Conservation (phyloP, 495 filamentous ascomycete species). For the Penicillium silybi region DNA sequence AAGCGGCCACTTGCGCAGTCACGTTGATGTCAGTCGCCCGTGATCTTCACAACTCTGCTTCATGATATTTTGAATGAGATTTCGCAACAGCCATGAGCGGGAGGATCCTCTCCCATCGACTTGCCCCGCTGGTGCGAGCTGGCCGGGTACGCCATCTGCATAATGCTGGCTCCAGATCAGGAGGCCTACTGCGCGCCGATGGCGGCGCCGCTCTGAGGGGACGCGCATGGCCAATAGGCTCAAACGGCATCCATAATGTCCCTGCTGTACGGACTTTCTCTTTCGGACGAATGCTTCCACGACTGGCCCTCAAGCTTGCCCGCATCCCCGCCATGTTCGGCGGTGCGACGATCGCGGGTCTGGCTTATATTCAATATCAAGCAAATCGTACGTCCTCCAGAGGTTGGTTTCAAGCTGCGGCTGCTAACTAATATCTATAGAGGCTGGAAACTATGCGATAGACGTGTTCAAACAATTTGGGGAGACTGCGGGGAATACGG, state of each 20-base stretch:
- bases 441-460: conserved; percentile 85
- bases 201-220: conserved; percentile 55
- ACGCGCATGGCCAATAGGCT: conserved; percentile 68
- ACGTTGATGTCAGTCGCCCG: conserved; percentile 32
- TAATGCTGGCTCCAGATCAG: conserved; percentile 55
- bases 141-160: conserved; percentile 63
- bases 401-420: neutral
- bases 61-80: conserved; percentile 36
- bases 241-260: conserved; percentile 78
- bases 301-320: conserved; percentile 80
- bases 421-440: conserved; percentile 41
- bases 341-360: conserved; percentile 75
- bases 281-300: conserved; percentile 81
- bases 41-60: conserved; percentile 9
- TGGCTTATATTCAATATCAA: conserved; percentile 95
- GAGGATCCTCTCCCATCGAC: conserved; percentile 72
- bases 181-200: conserved; percentile 67
- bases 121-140: conserved; percentile 61
- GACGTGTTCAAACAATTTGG: conserved; percentile 70
- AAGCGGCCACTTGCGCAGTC: conserved; percentile 39
- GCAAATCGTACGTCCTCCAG: conserved; percentile 67
- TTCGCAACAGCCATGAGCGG: conserved; percentile 63
- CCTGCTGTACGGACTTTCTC: conserved; percentile 81
- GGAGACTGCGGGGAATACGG: conserved; percentile 62
- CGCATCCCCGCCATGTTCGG: conserved; percentile 88